Evolutionary conservation across 257 asterid species (phyloP).

Genomic region (Przewalskia tangutica): DNA sequence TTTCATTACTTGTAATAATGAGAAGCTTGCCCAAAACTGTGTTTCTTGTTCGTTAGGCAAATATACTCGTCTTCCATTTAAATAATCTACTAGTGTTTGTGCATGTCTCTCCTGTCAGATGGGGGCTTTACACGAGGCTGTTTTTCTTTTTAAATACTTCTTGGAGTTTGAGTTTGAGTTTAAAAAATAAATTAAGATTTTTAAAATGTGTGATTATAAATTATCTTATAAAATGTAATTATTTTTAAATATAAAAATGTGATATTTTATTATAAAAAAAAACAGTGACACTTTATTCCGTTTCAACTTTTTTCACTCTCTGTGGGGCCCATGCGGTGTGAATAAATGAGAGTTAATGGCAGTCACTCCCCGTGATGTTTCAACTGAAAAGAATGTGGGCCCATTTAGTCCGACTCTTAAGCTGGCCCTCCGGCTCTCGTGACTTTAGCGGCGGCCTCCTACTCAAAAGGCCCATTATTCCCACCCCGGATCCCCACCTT

Average conservation of each 20-base stretch:
- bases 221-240: too few relatives aligned
- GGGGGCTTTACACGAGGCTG: not conserved
- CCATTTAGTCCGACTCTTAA: not conserved
- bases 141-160: not conserved
- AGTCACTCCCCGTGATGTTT: constrained; percentile 27
- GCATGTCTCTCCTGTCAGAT: not conserved
- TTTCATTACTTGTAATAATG: too few relatives aligned
- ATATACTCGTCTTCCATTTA: too few relatives aligned
- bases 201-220: too few relatives aligned
- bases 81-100: too few relatives aligned
- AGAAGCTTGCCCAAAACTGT: too few relatives aligned
- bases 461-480: constrained; percentile 12
- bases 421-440: constrained; percentile 9
- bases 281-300: not conserved
- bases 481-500: not conserved
- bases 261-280: too few relatives aligned
- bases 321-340: constrained; percentile 15
- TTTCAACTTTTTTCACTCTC: not conserved
- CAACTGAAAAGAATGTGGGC: constrained; percentile 20
- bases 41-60: too few relatives aligned
- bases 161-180: too few relatives aligned
- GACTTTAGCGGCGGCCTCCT: constrained; percentile 25
- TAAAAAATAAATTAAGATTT: too few relatives aligned
- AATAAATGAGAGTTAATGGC: constrained; percentile 35
- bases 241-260: too few relatives aligned